phyloP scores from a whole-genome alignment of 176 grass and related monocot genomes.

The Rhynchospora breviuscula region DNA sequence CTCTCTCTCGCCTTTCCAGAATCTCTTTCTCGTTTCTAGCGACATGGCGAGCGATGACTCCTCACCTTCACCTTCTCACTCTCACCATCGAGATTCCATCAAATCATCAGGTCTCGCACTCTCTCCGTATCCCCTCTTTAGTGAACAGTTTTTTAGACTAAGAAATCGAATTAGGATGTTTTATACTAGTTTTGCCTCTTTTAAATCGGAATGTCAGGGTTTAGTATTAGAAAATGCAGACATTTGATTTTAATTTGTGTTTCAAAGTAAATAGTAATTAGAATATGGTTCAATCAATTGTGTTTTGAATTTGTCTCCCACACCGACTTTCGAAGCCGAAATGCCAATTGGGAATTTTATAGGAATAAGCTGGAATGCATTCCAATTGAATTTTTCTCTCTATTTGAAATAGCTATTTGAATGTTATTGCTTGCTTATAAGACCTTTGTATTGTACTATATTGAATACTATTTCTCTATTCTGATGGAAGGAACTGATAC shows the following conservation, averaged over 20 bases:
- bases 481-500: background rate
- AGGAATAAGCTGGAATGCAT: background rate
- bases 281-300: too few species aligned
- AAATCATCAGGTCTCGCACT: constrained; percentile 24
- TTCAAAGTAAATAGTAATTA: background rate
- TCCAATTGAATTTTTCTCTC: background rate
- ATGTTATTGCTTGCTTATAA: background rate
- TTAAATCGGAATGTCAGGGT: background rate
- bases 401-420: background rate
- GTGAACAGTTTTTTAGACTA: background rate
- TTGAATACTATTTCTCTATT: background rate
- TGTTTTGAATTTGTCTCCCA: background rate
- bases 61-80: background rate
- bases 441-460: background rate
- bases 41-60: constrained; percentile 18
- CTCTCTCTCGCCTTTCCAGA: background rate
- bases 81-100: constrained; percentile 6
- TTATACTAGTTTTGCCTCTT: background rate
- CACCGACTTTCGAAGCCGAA: background rate
- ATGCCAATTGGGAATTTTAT: background rate
- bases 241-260: background rate
- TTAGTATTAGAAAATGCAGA: background rate
- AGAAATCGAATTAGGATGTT: background rate
- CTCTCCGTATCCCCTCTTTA: background rate
- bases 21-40: background rate